These are phyloP conservation scores for Calonectria honghensis DNA, from an alignment of 2,329 filamentous ascomycete genomes.

Conservation along the genomic window DNA sequence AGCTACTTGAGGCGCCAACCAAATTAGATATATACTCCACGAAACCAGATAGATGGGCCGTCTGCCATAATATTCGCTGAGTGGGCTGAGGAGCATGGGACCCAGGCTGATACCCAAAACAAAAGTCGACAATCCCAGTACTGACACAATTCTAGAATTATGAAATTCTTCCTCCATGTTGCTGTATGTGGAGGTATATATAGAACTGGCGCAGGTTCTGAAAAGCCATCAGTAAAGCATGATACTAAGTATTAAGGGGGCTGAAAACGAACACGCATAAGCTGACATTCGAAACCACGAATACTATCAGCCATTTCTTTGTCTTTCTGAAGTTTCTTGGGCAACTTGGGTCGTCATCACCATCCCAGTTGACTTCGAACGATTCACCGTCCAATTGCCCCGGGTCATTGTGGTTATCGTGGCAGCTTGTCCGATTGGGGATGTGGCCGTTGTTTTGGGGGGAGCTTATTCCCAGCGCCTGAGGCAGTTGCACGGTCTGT, in stretches of 20 bases:
- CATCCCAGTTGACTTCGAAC: conserved; percentile 6
- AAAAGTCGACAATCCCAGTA: conserved; percentile 87
- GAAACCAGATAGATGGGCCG: conserved; percentile 86
- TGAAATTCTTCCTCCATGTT: conserved; percentile 5
- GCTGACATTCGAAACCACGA: conserved; percentile 12
- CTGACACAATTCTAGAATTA: conserved; percentile 72
- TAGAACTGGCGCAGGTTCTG: conserved; percentile 4
- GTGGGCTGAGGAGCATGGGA: conserved; percentile 77
- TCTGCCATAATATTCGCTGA: conserved; percentile 88
- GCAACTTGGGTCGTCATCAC: neutral
- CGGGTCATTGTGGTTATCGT: too few species aligned
- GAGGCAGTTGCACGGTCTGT: neutral
- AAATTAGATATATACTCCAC: conserved; percentile 84
- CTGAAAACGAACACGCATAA: conserved; percentile 1
- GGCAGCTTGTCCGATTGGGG: neutral
- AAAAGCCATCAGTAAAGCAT: neutral
- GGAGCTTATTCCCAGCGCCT: too few species aligned
- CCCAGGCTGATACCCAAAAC: conserved; percentile 82
- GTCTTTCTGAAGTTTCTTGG: neutral
- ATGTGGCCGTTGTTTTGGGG: neutral
- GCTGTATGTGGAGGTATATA: neutral
- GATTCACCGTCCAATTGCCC: neutral
- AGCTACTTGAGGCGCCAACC: conserved; percentile 88
- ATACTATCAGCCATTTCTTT: neutral
- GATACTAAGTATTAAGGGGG: neutral